Conservation (phyloP, 2,329 filamentous ascomycete species). For the Sporothrix schenckii region DNA sequence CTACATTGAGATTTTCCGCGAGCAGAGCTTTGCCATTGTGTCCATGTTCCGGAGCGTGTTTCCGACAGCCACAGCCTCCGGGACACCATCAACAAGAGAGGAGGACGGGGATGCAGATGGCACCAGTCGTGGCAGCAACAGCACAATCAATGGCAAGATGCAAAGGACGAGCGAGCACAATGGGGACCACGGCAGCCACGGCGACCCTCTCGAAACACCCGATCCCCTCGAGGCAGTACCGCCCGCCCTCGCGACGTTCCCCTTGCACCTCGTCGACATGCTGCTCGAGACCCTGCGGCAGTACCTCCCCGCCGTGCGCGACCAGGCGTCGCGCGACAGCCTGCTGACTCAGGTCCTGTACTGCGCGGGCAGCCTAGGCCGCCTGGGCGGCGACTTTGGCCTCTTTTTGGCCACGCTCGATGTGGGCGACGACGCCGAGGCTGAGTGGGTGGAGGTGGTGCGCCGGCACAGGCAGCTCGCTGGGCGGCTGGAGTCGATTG, state of each 20-base stretch:
- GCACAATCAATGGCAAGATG: neutral
- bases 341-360: conserved; percentile 91
- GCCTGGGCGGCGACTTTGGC: conserved; percentile 90
- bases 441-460: conserved; percentile 86
- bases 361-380: conserved; percentile 85
- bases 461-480: conserved; percentile 84
- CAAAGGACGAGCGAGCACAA: neutral
- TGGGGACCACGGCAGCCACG: neutral
- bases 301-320: conserved; percentile 81
- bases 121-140: neutral
- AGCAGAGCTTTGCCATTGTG: conserved; percentile 94
- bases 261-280: conserved; percentile 78
- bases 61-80: conserved; percentile 46
- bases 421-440: conserved; percentile 51
- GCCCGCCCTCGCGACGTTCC: conserved; percentile 78
- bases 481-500: conserved; percentile 72
- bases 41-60: conserved; percentile 94
- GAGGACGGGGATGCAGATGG: neutral
- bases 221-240: conserved; percentile 65
- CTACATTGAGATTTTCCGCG: conserved; percentile 95
- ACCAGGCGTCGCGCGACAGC: conserved; percentile 80
- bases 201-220: neutral
- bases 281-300: conserved; percentile 72
- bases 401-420: conserved; percentile 73
- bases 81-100: conserved; percentile 17